A percentile compares a stretch with the other conserved stretches of the same genome.
These are phyloP conservation scores for Tolypocladium ovalisporum DNA, from an alignment of 2,329 filamentous ascomycete species.

Conservation along the genomic window DNA sequence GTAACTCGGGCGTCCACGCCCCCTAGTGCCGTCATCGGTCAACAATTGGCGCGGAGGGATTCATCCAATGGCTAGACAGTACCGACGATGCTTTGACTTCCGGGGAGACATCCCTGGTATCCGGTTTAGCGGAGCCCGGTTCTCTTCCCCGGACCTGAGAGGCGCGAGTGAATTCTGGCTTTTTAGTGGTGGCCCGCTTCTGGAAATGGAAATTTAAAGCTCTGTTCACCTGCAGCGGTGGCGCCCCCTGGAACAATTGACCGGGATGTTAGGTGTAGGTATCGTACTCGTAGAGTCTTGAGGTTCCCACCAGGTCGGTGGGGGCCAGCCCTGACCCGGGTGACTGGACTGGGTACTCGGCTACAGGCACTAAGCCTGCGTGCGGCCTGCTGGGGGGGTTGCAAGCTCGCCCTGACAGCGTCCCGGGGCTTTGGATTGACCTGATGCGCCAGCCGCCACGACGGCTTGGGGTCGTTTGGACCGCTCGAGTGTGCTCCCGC, in stretches of 20 bases:
- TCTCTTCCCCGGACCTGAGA: conserved; percentile 7
- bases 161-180: neutral
- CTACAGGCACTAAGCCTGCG: too few species aligned
- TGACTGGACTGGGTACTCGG: neutral
- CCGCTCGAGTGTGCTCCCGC: too few species aligned
- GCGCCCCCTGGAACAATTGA: conserved; percentile 5
- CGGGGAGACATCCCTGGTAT: conserved; percentile 4
- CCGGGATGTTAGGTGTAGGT: neutral
- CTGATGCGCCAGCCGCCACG: conserved; percentile 3
- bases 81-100: neutral
- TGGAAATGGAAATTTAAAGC: conserved; percentile 5
- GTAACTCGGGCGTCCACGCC: neutral
- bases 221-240: conserved; percentile 3
- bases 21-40: neutral
- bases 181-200: conserved; percentile 2
- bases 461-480: neutral
- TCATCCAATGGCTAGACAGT: neutral
- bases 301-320: neutral
- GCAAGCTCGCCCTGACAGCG: conserved; percentile 1
- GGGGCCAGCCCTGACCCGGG: neutral
- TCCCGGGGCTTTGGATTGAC: conserved; percentile 9
- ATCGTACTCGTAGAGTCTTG: too few species aligned
- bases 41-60: neutral
- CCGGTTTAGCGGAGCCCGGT: conserved; percentile 7
- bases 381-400: conserved; percentile 1